These are phyloP conservation scores for Halenospora varia DNA, from an alignment of 495 filamentous ascomycete species.

Conservation along the genomic window DNA sequence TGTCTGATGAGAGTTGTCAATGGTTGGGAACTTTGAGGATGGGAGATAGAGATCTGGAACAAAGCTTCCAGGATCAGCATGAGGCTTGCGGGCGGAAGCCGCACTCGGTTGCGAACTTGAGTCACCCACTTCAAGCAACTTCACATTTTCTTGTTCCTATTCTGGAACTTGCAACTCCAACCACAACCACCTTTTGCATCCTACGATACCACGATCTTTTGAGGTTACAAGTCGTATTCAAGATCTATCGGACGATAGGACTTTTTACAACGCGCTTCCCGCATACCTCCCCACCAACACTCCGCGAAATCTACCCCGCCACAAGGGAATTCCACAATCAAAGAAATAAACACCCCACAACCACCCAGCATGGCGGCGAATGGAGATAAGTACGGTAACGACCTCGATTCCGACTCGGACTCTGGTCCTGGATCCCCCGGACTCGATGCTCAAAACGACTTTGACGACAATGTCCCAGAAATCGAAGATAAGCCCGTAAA, in stretches of 20 bases:
- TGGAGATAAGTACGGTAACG: constrained; percentile 45
- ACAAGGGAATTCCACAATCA: no score
- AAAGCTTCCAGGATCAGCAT: no score
- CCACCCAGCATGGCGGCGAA: constrained; percentile 38
- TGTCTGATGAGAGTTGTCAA: not conserved
- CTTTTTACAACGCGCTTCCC: not conserved
- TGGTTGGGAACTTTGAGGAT: no score
- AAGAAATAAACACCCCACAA: constrained; percentile 2
- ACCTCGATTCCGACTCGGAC: constrained; percentile 43
- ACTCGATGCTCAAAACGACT: constrained; percentile 21
- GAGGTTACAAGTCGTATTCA: no score
- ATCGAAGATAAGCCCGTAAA: constrained; percentile 27
- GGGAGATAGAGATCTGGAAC: no score
- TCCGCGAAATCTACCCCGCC: constrained; percentile 14
- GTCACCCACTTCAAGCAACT: not conserved
- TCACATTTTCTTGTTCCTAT: not conserved
- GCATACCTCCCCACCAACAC: not conserved
- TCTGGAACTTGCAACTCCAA: not conserved
- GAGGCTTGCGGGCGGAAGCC: not conserved
- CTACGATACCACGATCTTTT: not conserved
- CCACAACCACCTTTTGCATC: not conserved
- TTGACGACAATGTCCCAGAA: constrained; percentile 21
- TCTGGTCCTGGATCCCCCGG: constrained; percentile 22
- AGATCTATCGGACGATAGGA: not conserved
- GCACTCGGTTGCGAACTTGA: not conserved